Evolutionary conservation across 768 basidiomycete genomes (phyloP).

Genomic region (Suillus alpinus): DNA sequence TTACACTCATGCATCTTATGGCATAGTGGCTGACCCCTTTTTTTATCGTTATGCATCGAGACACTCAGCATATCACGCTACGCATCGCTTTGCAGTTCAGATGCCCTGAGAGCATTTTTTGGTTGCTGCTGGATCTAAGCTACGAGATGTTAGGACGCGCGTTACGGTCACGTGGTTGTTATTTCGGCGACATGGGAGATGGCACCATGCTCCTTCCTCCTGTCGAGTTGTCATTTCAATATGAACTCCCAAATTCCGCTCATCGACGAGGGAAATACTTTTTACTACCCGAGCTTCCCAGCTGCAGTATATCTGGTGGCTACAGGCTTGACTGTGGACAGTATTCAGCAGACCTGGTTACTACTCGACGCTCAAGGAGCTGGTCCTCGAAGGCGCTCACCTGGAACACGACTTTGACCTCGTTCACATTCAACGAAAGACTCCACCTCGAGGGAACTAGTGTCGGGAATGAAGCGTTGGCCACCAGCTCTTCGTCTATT

Average conservation of each 20-base stretch:
- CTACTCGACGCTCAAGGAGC: constrained; percentile 47
- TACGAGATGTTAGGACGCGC: too few species aligned
- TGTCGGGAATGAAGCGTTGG: constrained; percentile 63
- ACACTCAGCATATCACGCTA: neutral
- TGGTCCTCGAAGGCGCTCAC: constrained; percentile 46
- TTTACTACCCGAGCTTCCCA: constrained; percentile 53
- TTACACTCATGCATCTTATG: constrained; percentile 41
- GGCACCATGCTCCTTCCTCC: too few species aligned
- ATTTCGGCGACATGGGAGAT: neutral
- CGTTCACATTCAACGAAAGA: constrained; percentile 44
- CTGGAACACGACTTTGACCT: constrained; percentile 48
- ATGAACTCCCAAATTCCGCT: constrained; percentile 27
- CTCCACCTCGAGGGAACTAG: constrained; percentile 51
- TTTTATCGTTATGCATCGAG: neutral
- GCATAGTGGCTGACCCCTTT: constrained; percentile 13
- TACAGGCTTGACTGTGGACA: constrained; percentile 19
- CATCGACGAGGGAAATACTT: constrained; percentile 53
- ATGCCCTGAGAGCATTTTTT: neutral
- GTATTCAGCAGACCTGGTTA: constrained; percentile 51
- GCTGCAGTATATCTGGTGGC: constrained; percentile 41
- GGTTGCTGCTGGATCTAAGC: neutral
- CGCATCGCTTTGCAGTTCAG: neutral
- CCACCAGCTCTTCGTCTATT: neutral
- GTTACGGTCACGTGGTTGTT: neutral
- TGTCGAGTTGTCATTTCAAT: neutral